Evolutionary conservation across 108 stramenopile genomes (phyloP).

Genomic region (Cyclotella distinguenda): DNA sequence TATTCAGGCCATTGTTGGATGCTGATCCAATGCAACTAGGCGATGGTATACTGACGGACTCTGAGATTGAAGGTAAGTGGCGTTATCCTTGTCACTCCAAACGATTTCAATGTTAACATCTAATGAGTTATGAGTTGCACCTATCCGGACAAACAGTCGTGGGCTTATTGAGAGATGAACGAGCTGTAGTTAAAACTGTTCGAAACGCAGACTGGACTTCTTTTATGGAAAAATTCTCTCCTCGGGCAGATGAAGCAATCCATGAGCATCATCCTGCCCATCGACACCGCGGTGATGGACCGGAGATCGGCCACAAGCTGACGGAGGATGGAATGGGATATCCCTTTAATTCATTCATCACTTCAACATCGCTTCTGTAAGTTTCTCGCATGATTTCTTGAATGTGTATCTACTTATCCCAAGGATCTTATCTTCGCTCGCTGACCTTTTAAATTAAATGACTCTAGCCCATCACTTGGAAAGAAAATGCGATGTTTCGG

Average conservation of each 20-base stretch:
- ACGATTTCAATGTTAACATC: not conserved
- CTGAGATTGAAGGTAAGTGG: conserved; percentile 55
- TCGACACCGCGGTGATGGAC: conserved; percentile 2
- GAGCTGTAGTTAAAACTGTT: conserved; percentile 79
- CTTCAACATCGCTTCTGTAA: conserved; percentile 67
- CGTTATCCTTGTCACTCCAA: not conserved
- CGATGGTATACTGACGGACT: conserved; percentile 44
- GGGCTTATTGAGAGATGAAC: conserved; percentile 52
- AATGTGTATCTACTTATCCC: not conserved
- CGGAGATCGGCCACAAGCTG: not conserved
- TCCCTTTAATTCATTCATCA: conserved; percentile 82
- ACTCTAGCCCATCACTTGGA: conserved; percentile 49
- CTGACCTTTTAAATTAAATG: not conserved
- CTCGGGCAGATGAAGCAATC: conserved; percentile 15
- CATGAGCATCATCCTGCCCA: conserved; percentile 34
- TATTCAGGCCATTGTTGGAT: conserved; percentile 59
- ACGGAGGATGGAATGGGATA: conserved; percentile 19
- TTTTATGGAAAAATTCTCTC: conserved; percentile 71
- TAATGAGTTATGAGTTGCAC: not conserved
- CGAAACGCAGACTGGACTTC: conserved; percentile 79
- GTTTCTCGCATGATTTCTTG: not conserved
- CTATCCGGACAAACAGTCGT: conserved; percentile 39
- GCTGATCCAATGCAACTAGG: conserved; percentile 18
- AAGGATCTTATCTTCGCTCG: not conserved
- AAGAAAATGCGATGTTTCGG: conserved; percentile 84